Conservation (phyloP, 352 stramenopile genomes). For the Phytophthora pinifolia region DNA sequence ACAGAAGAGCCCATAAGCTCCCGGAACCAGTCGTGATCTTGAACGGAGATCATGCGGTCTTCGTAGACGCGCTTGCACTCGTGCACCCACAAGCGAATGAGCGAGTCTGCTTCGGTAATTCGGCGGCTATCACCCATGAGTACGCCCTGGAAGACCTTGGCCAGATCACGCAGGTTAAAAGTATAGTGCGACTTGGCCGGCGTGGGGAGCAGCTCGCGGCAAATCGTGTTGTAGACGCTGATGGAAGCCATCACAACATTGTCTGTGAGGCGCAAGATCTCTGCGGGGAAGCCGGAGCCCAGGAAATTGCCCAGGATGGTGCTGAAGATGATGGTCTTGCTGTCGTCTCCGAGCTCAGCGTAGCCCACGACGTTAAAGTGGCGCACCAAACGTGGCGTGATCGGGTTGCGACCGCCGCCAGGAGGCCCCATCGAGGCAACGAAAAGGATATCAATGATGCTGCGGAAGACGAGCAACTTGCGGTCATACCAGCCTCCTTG, state of each 20-base stretch:
- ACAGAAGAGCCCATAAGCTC: slow-evolving; percentile 69
- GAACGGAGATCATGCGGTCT: slow-evolving; percentile 91
- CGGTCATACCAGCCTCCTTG: slow-evolving; percentile 94
- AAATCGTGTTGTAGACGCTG: slow-evolving; percentile 91
- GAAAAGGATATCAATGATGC: slow-evolving; percentile 88
- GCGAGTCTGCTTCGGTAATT: slow-evolving; percentile 52
- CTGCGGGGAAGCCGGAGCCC: slow-evolving; percentile 28
- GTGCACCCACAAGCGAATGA: slow-evolving; percentile 92
- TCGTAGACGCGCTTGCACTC: slow-evolving; percentile 95
- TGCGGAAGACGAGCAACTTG: slow-evolving; percentile 91
- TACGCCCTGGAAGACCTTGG: slow-evolving; percentile 93
- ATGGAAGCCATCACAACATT: slow-evolving; percentile 86
- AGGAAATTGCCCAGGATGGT: slow-evolving; percentile 93
- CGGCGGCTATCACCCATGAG: slow-evolving; percentile 84
- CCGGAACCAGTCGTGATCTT: slow-evolving; percentile 92
- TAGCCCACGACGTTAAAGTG: slow-evolving; percentile 95
- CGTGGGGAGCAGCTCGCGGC: slow-evolving; percentile 89
- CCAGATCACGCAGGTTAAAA: slow-evolving; percentile 95
- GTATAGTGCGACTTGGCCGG: slow-evolving; percentile 95
- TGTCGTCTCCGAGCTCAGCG: slow-evolving; percentile 87
- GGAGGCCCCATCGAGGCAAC: slow-evolving; percentile 92
- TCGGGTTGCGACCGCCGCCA: slow-evolving; percentile 90
- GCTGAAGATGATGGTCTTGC: slow-evolving; percentile 91
- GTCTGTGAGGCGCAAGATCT: slow-evolving; percentile 59
- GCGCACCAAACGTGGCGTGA: slow-evolving; percentile 89